A percentile compares a stretch with the other conserved stretches of the same genome.
phyloP scores from a whole-genome alignment of 495 filamentous ascomycete genomes.

The Aspergillus sclerotiicarbonarius region DNA sequence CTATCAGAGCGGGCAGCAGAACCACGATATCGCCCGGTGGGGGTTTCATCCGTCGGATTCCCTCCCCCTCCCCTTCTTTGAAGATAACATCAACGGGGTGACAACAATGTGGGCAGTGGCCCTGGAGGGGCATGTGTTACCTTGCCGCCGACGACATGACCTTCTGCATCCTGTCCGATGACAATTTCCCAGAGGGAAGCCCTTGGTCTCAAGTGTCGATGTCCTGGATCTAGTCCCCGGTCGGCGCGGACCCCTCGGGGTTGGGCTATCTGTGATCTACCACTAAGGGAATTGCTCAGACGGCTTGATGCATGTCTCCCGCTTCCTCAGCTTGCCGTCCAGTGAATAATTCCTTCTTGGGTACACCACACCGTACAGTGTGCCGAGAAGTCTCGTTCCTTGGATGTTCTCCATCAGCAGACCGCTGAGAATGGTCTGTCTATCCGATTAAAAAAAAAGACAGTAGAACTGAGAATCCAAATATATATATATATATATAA shows the following conservation, averaged over 20 bases:
- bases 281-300: constrained; percentile 21
- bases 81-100: constrained; percentile 8
- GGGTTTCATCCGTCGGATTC: constrained; percentile 8
- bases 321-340: constrained; percentile 14
- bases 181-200: background rate
- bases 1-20: constrained; percentile 19
- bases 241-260: constrained; percentile 7
- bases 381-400: too few relatives aligned
- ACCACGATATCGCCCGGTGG: constrained; percentile 22
- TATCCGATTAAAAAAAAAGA: too few relatives aligned
- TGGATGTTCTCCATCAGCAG: too few relatives aligned
- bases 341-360: background rate
- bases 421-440: too few relatives aligned
- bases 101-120: background rate
- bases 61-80: background rate
- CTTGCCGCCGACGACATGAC: background rate
- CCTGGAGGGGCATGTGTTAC: background rate
- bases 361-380: too few relatives aligned
- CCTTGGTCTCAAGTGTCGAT: background rate
- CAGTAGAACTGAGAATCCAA: too few relatives aligned
- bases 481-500: too few relatives aligned
- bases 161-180: background rate
- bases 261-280: constrained; percentile 22
- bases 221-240: background rate
- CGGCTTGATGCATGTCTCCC: constrained; percentile 24